Evolutionary conservation across 2,329 filamentous ascomycete species (phyloP), one percentile per base, ranked within the genome.

Genomic region (Colletotrichum musae): DNA sequence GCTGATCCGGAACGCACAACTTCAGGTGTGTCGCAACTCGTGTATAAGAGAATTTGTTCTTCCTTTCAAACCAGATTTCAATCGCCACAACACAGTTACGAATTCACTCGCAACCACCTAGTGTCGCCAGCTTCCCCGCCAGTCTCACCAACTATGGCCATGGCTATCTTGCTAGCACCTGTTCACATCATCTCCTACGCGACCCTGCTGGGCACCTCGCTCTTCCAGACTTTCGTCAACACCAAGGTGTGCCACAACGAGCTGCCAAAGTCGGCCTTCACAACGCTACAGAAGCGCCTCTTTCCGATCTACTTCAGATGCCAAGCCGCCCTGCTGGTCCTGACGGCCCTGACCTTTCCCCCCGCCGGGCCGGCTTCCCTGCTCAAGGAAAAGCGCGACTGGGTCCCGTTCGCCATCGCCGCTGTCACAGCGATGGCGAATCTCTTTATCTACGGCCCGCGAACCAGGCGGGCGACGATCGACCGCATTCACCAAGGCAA

Each of bases 251-350:
- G 76, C 53, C 77, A 76, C 59, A 63, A 71, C 6, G 72, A 77
- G 2, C 76, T 84, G 2, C 81, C 82, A 0, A 71, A 74, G 0
- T 71, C 76, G 0, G 75, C 81, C 0, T 84, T 83, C 58, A 75
- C 76, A 0, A 78, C 76, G 0, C 76, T 84, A 0, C 82, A 84
- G 56, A 82, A 81, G 47, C 76, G 74, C 5, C 70, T 84, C 52
- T 84, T 84, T 50, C 82, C 81, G 0, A 61, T 82, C 16, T 84
- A 83, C 70, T 84, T 84, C 66, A 75, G 74, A 16, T 72, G 70
- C 5, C 82, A 84, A 65, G 72, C 80, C 0, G 9, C 77, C 1
- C 72, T 83, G 2, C 66, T 83, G 2, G 18, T 83, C 4, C 58
- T 81, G 28, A 75, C 79, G 0, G 78, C 77, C 1, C 62, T 71